Conservation (phyloP, 2,329 filamentous ascomycete genomes). For the Lomentospora prolificans region DNA sequence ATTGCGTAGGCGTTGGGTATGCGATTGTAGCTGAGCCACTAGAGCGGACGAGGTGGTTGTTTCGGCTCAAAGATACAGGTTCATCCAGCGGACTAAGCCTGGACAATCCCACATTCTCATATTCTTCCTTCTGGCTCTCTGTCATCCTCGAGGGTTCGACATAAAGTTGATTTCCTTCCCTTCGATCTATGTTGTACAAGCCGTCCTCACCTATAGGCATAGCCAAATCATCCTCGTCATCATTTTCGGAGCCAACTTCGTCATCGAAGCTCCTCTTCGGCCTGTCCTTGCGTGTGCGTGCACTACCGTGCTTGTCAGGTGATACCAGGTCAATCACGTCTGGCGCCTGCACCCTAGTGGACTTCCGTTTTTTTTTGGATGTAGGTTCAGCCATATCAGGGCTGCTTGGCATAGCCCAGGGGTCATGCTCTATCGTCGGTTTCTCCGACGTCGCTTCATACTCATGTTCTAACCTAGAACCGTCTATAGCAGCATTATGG, state of each 20-base stretch:
- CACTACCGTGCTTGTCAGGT: not conserved
- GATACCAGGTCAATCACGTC: not conserved
- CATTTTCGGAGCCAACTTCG: constrained; percentile 5
- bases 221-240: constrained; percentile 9
- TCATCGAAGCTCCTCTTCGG: not conserved
- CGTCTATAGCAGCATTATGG: constrained; percentile 21
- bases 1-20: constrained; percentile 23
- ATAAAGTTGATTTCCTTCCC: not conserved
- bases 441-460: not conserved
- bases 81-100: constrained; percentile 12
- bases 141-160: constrained; percentile 22
- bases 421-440: constrained; percentile 17
- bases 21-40: constrained; percentile 23
- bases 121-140: constrained; percentile 27
- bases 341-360: not conserved
- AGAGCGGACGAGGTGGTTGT: constrained; percentile 16
- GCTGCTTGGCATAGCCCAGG: constrained; percentile 37
- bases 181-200: not conserved
- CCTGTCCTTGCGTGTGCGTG: not conserved
- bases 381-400: too few relatives aligned
- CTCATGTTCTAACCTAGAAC: constrained; percentile 13
- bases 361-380: too few relatives aligned
- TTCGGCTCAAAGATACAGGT: constrained; percentile 12
- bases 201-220: constrained; percentile 15
- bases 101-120: constrained; percentile 17